Percentiles rank a stretch among this genome's conserved stretches.
Conservation (phyloP, 2,329 filamentous ascomycete species). For the Aspergillus transmontanensis region DNA sequence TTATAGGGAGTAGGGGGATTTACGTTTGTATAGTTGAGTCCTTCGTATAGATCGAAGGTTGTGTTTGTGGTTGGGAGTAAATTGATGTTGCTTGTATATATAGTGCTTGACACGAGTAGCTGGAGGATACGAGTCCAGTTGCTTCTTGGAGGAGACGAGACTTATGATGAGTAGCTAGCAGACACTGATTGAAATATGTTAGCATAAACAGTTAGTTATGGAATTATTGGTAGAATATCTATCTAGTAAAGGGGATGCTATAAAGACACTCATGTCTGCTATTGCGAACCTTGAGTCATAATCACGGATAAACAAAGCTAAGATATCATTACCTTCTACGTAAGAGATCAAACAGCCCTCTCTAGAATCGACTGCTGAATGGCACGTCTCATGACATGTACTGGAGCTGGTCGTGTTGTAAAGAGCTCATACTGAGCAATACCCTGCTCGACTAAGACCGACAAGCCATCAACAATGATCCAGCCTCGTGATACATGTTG, state of each 20-base stretch:
- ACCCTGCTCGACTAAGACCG: slow-evolving; percentile 26
- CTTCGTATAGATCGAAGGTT: too few species aligned
- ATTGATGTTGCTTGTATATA: too few species aligned
- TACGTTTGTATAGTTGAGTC: too few species aligned
- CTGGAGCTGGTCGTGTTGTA: slow-evolving; percentile 24
- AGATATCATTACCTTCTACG: not conserved
- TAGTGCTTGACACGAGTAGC: too few species aligned
- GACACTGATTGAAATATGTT: not conserved
- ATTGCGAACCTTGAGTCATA: not conserved
- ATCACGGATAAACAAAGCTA: not conserved
- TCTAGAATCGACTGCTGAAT: not conserved
- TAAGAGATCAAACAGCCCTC: not conserved
- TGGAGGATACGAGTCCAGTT: not conserved
- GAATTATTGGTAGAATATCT: not conserved
- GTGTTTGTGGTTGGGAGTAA: too few species aligned
- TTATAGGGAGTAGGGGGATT: too few species aligned
- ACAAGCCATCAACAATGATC: slow-evolving; percentile 26
- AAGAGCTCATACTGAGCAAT: slow-evolving; percentile 30
- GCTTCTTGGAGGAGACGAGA: not conserved
- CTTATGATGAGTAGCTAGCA: not conserved
- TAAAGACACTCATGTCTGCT: not conserved
- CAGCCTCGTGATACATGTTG: slow-evolving; percentile 19
- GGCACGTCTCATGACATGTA: slow-evolving; percentile 24
- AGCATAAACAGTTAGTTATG: not conserved
- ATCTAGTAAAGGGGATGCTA: not conserved